Percentiles rank a stretch among this genome's conserved stretches.
phyloP scores from a whole-genome alignment of 352 stramenopile genomes.

The Pythium aquatile region DNA sequence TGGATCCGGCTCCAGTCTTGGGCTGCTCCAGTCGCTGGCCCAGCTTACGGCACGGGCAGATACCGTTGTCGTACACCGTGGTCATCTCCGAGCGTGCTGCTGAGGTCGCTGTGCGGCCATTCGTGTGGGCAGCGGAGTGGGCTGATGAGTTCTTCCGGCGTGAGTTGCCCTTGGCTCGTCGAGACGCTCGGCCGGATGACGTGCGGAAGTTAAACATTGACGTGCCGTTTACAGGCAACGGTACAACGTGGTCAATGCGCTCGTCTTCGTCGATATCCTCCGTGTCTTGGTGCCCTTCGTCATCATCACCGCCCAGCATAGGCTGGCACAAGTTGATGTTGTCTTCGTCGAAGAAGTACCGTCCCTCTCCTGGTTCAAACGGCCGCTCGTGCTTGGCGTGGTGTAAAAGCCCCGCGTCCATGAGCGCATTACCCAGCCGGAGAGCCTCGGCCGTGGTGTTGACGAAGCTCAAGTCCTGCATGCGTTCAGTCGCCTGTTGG shows the following conservation, averaged over 20 bases:
- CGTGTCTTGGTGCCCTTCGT: conserved; percentile 1
- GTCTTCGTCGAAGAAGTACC: conserved; percentile 48
- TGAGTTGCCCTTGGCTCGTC: conserved; percentile 7
- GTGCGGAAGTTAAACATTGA: background rate
- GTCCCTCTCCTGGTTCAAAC: conserved; percentile 23
- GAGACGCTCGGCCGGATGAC: conserved; percentile 10
- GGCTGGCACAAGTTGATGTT: conserved; percentile 29
- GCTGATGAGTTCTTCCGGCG: conserved; percentile 17
- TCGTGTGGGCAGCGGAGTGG: background rate
- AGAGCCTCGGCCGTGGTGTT: conserved; percentile 43
- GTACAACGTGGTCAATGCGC: conserved; percentile 22
- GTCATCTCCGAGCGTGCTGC: conserved; percentile 8
- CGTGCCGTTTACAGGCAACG: conserved; percentile 7
- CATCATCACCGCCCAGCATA: conserved; percentile 9
- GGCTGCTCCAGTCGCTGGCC: conserved; percentile 49
- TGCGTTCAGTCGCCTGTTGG: conserved; percentile 22
- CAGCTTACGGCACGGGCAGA: conserved; percentile 53
- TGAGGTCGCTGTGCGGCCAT: conserved; percentile 8
- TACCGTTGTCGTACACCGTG: conserved; percentile 40
- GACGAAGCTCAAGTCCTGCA: conserved; percentile 27
- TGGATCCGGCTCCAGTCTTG: conserved; percentile 22
- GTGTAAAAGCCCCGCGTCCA: conserved; percentile 49
- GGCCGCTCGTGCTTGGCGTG: conserved; percentile 33
- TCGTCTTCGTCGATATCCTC: conserved; percentile 19
- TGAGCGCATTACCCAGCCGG: conserved; percentile 44